Conservation (phyloP, 768 basidiomycete genomes). For the Leucosporidium creatinivorum region DNA sequence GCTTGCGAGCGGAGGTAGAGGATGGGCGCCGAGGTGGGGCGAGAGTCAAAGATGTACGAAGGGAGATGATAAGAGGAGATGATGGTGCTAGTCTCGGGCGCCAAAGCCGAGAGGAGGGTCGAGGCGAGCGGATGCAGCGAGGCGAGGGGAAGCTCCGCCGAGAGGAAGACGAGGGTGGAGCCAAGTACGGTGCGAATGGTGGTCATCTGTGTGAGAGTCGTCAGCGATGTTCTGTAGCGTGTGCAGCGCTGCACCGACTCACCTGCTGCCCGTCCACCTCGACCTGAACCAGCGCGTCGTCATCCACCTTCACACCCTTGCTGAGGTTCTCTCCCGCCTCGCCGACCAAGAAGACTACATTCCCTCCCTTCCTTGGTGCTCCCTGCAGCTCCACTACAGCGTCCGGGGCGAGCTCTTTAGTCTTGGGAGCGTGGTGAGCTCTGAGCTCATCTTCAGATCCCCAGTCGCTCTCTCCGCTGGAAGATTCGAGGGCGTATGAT, state of each 20-base stretch:
- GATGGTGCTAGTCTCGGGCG: slow-evolving; percentile 1
- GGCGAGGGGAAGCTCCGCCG: slow-evolving; percentile 17
- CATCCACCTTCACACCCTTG: slow-evolving; percentile 1
- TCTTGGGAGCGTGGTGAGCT: not conserved
- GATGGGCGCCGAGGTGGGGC: slow-evolving; percentile 4
- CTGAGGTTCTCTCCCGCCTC: slow-evolving; percentile 26
- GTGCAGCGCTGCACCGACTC: slow-evolving; percentile 9
- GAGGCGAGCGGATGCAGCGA: slow-evolving; percentile 17
- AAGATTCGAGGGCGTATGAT: slow-evolving; percentile 20
- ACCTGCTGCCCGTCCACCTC: slow-evolving; percentile 41
- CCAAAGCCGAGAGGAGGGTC: slow-evolving; percentile 11
- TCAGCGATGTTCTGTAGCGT: too few relatives aligned
- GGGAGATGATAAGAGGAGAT: slow-evolving; percentile 28
- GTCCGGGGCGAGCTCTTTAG: slow-evolving; percentile 5
- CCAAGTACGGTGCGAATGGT: not conserved
- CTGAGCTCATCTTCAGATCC: slow-evolving; percentile 6
- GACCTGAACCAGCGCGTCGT: slow-evolving; percentile 1
- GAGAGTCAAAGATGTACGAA: slow-evolving; percentile 10
- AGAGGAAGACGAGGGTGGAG: slow-evolving; percentile 25
- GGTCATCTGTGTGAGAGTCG: too few relatives aligned
- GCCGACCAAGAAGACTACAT: slow-evolving; percentile 17
- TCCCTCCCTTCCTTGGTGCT: not conserved
- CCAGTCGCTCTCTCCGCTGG: slow-evolving; percentile 13
- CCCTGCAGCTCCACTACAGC: slow-evolving; percentile 2
- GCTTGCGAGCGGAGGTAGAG: slow-evolving; percentile 18